Percentiles rank a stretch among this genome's conserved stretches.
These are phyloP conservation scores for Phytophthora brassicae DNA, from an alignment of 352 stramenopile species.

Conservation along the genomic window DNA sequence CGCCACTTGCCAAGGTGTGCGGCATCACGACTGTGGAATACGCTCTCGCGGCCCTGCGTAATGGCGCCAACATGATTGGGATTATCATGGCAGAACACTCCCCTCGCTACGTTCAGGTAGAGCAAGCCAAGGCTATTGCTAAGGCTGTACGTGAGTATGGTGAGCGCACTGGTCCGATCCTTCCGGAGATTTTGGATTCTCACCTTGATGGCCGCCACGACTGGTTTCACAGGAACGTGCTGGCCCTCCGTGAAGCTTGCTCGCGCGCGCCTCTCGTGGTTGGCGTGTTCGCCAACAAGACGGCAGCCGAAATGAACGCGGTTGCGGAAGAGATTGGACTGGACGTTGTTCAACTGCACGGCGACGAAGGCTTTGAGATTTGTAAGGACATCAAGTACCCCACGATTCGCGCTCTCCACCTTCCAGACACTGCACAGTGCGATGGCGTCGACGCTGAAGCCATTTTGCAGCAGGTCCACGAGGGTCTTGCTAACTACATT, in stretches of 20 bases:
- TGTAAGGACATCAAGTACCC: slow-evolving; percentile 85
- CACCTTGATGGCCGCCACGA: slow-evolving; percentile 41
- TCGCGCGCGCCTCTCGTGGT: slow-evolving; percentile 88
- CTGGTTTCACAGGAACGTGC: slow-evolving; percentile 83
- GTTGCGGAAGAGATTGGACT: slow-evolving; percentile 90
- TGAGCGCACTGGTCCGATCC: slow-evolving; percentile 81
- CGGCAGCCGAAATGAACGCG: slow-evolving; percentile 89
- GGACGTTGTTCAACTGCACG: slow-evolving; percentile 98
- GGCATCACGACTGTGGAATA: slow-evolving; percentile 94
- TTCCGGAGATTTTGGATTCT: slow-evolving; percentile 46
- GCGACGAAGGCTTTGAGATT: slow-evolving; percentile 92
- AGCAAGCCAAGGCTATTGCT: slow-evolving; percentile 91
- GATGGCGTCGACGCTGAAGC: slow-evolving; percentile 77
- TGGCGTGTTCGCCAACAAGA: slow-evolving; percentile 97
- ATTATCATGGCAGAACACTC: slow-evolving; percentile 96
- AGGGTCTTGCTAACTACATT: slow-evolving; percentile 82
- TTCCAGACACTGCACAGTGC: slow-evolving; percentile 83
- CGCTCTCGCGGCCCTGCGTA: slow-evolving; percentile 88
- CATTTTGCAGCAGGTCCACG: slow-evolving; percentile 67
- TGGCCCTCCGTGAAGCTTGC: slow-evolving; percentile 65
- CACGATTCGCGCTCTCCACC: slow-evolving; percentile 92
- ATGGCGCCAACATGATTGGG: slow-evolving; percentile 96
- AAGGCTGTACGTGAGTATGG: slow-evolving; percentile 93
- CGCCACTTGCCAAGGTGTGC: slow-evolving; percentile 92
- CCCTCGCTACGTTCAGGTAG: slow-evolving; percentile 80